Conservation (phyloP, 768 basidiomycete species). For the Nidularia pulvinata region DNA sequence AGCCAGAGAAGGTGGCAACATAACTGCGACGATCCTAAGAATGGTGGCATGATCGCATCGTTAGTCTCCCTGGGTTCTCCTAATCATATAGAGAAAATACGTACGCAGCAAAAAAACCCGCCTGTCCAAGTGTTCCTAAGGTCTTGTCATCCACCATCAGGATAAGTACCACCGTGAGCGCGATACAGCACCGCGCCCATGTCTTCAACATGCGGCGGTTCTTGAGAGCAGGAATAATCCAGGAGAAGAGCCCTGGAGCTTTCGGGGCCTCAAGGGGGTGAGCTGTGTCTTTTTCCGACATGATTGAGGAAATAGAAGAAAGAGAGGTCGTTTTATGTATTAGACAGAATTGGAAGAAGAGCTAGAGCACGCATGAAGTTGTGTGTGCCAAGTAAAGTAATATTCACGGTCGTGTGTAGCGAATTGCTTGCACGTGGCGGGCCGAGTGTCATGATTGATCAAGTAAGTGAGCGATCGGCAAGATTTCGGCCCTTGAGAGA, state of each 20-base stretch:
- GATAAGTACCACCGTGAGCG: conserved; percentile 24
- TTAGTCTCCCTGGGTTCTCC: no score
- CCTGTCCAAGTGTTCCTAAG: conserved; percentile 35
- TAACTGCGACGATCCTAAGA: conserved; percentile 31
- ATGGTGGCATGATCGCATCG: no score
- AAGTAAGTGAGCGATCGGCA: not conserved
- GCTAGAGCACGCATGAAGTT: not conserved
- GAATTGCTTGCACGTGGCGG: not conserved
- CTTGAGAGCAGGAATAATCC: conserved; percentile 28
- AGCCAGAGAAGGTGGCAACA: conserved; percentile 37
- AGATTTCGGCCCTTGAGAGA: no score
- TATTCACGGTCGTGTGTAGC: no score
- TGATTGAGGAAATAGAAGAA: not conserved
- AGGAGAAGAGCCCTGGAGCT: conserved; percentile 18
- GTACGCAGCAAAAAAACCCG: conserved; percentile 37
- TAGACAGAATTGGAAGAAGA: not conserved
- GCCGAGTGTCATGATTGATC: not conserved
- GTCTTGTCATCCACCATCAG: conserved; percentile 30
- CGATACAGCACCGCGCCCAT: conserved; percentile 34
- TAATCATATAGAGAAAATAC: conserved; percentile 1
- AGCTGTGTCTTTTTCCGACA: not conserved
- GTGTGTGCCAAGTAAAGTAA: no score
- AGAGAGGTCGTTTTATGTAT: not conserved
- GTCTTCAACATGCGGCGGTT: conserved; percentile 35
- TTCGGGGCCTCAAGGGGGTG: not conserved